Evolutionary conservation across 1,139 yeast genomes (phyloP), one percentile per base, ranked within the genome.

Genomic region (Dujonia santamariae): DNA sequence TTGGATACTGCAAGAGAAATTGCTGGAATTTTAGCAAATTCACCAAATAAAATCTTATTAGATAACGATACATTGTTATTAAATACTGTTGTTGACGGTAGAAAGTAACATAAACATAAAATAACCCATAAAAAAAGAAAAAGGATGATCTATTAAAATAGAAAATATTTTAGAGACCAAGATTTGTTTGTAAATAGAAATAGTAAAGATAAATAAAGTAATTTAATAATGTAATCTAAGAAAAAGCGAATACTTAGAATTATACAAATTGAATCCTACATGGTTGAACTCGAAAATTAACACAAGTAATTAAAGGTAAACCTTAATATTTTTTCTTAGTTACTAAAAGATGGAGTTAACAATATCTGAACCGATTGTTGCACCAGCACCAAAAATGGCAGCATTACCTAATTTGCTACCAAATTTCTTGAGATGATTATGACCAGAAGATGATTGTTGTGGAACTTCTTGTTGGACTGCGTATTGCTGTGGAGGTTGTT

Each of bases 1-100:
- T 78, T 92, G 58, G 97, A 90, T 57, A 92, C 98, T 36, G 98
- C 98, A 12, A 79, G 90, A 53, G 98, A 94, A 56, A 94, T 94
- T 60, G 97, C 98, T 31, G 71, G 66, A 28, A 86, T 90, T 34
- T 69, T 92, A 54, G 78, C 97, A 30, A 69, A 70, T 48, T 86
- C 96, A 41, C 96, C 97, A 48, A 92, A 92, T 78, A 80, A 80
- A 59, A 87, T 92, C 51, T 73, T 90, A 54, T 77, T 92, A 56
- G 97, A 92, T 58, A 88, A 86, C 59, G 96, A 87, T 62, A 84
- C 97, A 17, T 77, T 94, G 58, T 74, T 92, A 61, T 77, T 92
- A 60, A 87, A 90, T 63, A 94, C 97, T 19, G 81, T 85, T 33
- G 67, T 81, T 35, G 96, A 87, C 60, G 55, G 74, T 24, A 72